phyloP scores from a whole-genome alignment of 352 stramenopile species.

The Pilasporangium apinafurcum region DNA sequence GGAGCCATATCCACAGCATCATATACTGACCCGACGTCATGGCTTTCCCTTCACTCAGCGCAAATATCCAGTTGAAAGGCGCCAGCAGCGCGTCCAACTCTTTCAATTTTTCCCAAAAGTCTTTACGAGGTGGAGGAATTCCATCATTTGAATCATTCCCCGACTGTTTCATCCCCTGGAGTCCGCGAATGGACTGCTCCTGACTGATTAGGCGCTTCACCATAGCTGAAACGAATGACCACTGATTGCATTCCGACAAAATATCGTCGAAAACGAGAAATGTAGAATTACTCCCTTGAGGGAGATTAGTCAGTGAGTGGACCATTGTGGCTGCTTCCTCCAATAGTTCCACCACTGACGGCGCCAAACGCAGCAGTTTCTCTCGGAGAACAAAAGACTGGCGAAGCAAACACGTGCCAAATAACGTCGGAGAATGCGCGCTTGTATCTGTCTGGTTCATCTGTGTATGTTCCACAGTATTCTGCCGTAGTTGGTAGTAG shows the following conservation, averaged over 20 bases:
- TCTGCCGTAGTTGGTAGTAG: conserved; percentile 2
- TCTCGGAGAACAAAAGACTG: conserved; percentile 19
- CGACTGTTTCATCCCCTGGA: conserved; percentile 2
- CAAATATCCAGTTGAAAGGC: conserved; percentile 38
- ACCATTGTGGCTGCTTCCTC: conserved; percentile 2
- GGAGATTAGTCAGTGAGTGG: conserved; percentile 5
- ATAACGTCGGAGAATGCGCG: conserved; percentile 1
- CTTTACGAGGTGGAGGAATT: conserved; percentile 3
- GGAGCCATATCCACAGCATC: conserved; percentile 40
- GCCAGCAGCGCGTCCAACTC: conserved; percentile 25
- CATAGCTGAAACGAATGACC: conserved; percentile 11
- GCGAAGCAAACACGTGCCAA: conserved; percentile 20
- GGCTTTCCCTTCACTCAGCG: conserved; percentile 22
- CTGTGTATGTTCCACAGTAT: not conserved
- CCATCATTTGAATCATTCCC: not conserved
- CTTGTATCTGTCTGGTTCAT: not conserved
- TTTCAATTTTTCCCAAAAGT: conserved; percentile 27
- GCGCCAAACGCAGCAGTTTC: conserved; percentile 16
- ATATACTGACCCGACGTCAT: conserved; percentile 34
- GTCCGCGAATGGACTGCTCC: conserved; percentile 14
- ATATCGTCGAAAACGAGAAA: not conserved
- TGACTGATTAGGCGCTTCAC: conserved; percentile 17
- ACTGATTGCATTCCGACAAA: not conserved
- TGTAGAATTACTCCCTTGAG: not conserved
- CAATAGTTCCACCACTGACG: conserved; percentile 7